These are phyloP conservation scores for Penicillium crystallinum DNA, from an alignment of 495 filamentous ascomycete species.

Conservation along the genomic window DNA sequence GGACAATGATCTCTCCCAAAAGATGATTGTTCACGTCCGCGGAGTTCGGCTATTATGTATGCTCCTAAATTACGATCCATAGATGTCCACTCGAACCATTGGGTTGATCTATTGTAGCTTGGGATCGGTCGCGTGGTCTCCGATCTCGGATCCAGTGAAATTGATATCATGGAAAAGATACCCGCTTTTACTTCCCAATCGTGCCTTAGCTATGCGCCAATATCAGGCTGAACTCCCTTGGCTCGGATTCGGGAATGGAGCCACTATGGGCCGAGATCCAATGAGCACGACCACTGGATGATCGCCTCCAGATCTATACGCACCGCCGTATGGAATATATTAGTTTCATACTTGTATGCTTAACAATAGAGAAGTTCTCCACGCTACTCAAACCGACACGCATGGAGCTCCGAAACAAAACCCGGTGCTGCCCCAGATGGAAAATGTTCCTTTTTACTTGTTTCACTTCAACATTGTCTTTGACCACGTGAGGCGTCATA, in stretches of 20 bases:
- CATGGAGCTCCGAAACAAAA: slow-evolving; percentile 9
- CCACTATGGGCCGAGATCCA: background rate
- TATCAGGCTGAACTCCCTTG: slow-evolving; percentile 10
- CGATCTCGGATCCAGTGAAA: background rate
- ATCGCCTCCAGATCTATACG: background rate
- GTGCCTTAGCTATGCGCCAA: too few species aligned
- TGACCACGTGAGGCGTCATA: background rate
- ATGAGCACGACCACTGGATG: background rate
- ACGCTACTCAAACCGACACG: slow-evolving; percentile 1
- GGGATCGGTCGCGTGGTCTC: background rate
- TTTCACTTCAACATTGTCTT: background rate
- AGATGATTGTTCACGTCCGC: background rate
- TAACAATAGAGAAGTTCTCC: background rate
- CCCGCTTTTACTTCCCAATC: too few species aligned
- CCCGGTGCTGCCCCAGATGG: background rate
- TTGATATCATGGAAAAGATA: background rate
- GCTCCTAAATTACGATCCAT: background rate
- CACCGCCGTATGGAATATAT: slow-evolving; percentile 4
- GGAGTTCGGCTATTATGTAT: background rate
- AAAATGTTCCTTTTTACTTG: background rate
- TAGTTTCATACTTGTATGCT: background rate
- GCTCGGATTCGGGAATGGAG: background rate
- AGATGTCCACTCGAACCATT: background rate
- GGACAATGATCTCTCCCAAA: background rate
- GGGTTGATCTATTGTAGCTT: background rate